Evolutionary conservation across 176 grass and related monocot genomes (phyloP), one percentile per base, ranked within the genome.

Genomic region (Oryza coarctata): DNA sequence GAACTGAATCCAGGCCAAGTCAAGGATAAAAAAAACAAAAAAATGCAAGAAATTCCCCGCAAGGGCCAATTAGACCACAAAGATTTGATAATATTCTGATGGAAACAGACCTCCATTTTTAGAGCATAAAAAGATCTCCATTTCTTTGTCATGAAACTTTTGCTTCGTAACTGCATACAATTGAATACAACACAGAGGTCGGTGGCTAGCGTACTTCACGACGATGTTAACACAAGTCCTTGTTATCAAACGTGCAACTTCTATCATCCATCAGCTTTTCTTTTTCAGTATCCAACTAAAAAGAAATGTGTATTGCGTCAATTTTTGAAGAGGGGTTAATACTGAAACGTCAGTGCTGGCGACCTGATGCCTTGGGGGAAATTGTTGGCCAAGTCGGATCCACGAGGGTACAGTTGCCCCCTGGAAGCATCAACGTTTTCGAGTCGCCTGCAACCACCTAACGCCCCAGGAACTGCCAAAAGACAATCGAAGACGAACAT

Each of bases 401-500:
- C 52, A 64, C 64, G 75, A 75, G 44, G 77, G 47, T 9, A 71
- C 57, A 67, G 66, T 40, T 85, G 78, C 41, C 73, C 43, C 62
- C 66, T 78, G 58, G 73, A 55, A 17, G 22, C 22, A 35, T 43
- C 55, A 73, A 73, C 83, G 83, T 78, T 86, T 86, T 82, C 88
- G 83, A 86, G 73, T 73, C 58, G 73, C 55, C 66, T 12, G 67
- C 34, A 22, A 26, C 75, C 80, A 80, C 81, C 83, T 47, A 58
- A 85, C 44, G 43, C 87, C 39, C 78, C 82, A 62, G 13, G 14
- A 34, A 85, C 79, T 82, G 73, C 71, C 88, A 86, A 89, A 26
- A 55, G 36, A 76, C 32, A 85, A 65, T 33, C 64, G 5, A 73
- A 65, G 61, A 74, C 72, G 15, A 80, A 50, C 45, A 75, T n/a